A percentile compares a stretch with the other conserved stretches of the same genome.
Evolutionary conservation across 73 alveolate genomes (phyloP).

Genomic region (Blepharisma stoltei): DNA sequence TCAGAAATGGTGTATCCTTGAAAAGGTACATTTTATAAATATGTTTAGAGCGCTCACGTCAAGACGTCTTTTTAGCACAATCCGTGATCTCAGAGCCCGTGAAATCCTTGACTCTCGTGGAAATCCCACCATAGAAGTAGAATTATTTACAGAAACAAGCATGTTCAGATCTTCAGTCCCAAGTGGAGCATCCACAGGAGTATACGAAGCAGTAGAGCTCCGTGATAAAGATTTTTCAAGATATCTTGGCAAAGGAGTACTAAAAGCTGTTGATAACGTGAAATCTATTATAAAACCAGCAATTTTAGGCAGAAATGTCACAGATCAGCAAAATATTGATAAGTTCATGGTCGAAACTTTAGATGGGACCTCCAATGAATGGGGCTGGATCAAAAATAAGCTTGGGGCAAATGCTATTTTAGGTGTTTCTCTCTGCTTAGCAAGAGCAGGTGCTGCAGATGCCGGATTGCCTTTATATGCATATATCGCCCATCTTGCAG

Average conservation of each 20-base stretch:
- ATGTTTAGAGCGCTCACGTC: too few relatives aligned
- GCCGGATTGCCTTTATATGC: conserved; percentile 86
- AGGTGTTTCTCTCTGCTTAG: conserved; percentile 91
- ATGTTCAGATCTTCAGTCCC: conserved; percentile 96
- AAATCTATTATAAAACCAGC: conserved; percentile 67
- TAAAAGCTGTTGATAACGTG: conserved; percentile 88
- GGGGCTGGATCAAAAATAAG: conserved; percentile 95
- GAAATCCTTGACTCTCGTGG: conserved; percentile 95
- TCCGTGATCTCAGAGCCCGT: conserved; percentile 74
- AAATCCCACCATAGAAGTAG: conserved; percentile 95
- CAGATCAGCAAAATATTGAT: conserved; percentile 75
- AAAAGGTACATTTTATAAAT: too few relatives aligned
- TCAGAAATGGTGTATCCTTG: too few relatives aligned
- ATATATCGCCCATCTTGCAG: conserved; percentile 89
- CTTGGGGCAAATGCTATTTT: conserved; percentile 80
- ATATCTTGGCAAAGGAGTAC: conserved; percentile 94
- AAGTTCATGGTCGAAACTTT: conserved; percentile 76
- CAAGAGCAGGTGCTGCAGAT: conserved; percentile 94
- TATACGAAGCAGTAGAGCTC: conserved; percentile 93
- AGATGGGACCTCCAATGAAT: conserved; percentile 89
- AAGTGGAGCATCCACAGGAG: conserved; percentile 97
- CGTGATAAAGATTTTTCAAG: conserved; percentile 66
- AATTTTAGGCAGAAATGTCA: conserved; percentile 72
- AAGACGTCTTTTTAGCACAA: conserved; percentile 38
- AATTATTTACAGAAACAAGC: conserved; percentile 73